Percentiles rank a stretch among this genome's conserved stretches.
These are phyloP conservation scores for Purshia tridentata DNA, from an alignment of 306 rosid genomes.

Conservation along the genomic window DNA sequence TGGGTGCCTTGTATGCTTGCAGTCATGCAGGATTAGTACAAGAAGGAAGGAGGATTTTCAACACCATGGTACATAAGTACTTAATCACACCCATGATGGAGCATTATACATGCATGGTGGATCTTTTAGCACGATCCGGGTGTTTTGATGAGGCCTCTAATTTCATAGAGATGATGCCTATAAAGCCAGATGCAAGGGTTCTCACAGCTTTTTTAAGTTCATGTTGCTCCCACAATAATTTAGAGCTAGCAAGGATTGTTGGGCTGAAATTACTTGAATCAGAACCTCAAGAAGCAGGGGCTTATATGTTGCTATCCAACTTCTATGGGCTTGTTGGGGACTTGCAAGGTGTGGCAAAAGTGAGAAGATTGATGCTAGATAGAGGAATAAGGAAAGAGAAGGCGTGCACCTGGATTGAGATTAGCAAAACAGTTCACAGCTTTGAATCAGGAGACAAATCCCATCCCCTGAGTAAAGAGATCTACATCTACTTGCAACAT, in stretches of 20 bases:
- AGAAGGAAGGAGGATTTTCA: constrained; percentile 31
- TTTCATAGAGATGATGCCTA: constrained; percentile 30
- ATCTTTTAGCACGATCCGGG: constrained; percentile 31
- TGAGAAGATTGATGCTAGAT: constrained; percentile 27
- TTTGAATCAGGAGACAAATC: constrained; percentile 32
- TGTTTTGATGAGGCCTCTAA: constrained; percentile 23
- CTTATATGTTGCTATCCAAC: constrained; percentile 35
- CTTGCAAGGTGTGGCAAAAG: constrained; percentile 23
- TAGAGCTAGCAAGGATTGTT: constrained; percentile 22
- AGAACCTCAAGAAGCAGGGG: constrained; percentile 36
- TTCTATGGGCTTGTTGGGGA: constrained; percentile 35
- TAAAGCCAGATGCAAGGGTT: constrained; percentile 29
- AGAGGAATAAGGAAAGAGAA: constrained; percentile 28
- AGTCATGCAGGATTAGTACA: constrained; percentile 38
- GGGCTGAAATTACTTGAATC: constrained; percentile 24
- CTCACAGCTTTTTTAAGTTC: constrained; percentile 31
- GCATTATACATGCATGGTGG: constrained; percentile 43
- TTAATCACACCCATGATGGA: constrained; percentile 31
- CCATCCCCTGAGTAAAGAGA: constrained; percentile 27
- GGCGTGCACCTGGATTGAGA: constrained; percentile 36
- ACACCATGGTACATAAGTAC: constrained; percentile 26
- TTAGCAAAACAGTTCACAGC: constrained; percentile 26
- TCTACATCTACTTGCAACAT: constrained; percentile 11
- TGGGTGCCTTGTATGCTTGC: constrained; percentile 34
- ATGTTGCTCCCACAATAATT: constrained; percentile 24